Evolutionary conservation across 139 green algal genomes (phyloP), one percentile per base, ranked within the genome.

Genomic region (Gonium pectorale): DNA sequence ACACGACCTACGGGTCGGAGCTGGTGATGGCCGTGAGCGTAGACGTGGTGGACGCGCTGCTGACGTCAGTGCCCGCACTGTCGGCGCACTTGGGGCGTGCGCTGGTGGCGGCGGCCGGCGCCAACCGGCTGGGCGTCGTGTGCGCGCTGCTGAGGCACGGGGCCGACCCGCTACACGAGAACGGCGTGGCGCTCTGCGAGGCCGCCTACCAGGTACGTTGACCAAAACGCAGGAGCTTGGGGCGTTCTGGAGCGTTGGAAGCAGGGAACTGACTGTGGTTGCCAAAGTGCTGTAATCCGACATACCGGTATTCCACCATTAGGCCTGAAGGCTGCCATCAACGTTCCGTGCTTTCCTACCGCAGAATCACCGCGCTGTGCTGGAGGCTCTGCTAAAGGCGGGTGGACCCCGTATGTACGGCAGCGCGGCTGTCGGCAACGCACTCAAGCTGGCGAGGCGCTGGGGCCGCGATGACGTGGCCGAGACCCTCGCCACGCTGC

Each of bases 71-170:
- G 46, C 64, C 64, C 2, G 64, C 26, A n/a, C 64, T 71, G 22
- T 35, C 35, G 27, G 31, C 38, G n/a, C 64, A 71, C 38, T 35
- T 71, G 33, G 64, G 46, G 21, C 17, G 19, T 33, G 64, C 64
- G 64, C 31, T 71, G 33, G 64, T 71, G 31, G 64, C 64, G 64
- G 35, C 64, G 31, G 64, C 64, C 38, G 46, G 64, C 46, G 64
- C 44, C 64, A 71, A 71, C 64, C 64, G 64, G 7, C 11, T 71
- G 31, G 64, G 35, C 19, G 64, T 71, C 21, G 64, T 44, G 6
- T 71, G 35, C 35, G 64, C 64, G 64, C 64, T 71, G 38, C 64
- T 71, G 64, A 33, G 64, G 9, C 64, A 71, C 64, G 64, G 64
- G 35, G 64, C 64, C 35, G 64, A 71, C 31, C 31, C 64, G 22